Evolutionary conservation across 2,329 filamentous ascomycete species (phyloP), one percentile per base, ranked within the genome.

Genomic region (Arthrobotrys iridis): DNA sequence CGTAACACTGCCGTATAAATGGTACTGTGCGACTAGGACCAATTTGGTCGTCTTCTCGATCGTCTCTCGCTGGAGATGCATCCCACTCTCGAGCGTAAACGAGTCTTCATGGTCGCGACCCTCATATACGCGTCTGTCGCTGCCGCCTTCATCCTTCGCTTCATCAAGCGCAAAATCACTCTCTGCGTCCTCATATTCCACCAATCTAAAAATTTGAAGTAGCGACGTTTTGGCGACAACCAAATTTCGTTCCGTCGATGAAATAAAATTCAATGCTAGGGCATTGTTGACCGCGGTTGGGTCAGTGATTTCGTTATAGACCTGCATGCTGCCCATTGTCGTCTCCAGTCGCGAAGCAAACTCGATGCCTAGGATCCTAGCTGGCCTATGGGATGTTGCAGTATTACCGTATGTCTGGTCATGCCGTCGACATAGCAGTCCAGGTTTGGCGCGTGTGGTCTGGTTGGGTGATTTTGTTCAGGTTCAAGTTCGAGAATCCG

Each of bases 271-370:
- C 41, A 97, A 84, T 74, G 86, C 87, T 80, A 97, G 84, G 77
- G 93, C 92, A 84, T 97, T 91, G 80, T 93, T 93, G 83, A 98
- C 93, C 82, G 93, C 93, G 82, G 93, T 96, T 64, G 95, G 93
- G 85, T 94, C 91, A 82, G 93, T 89, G 82, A 99, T 87, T 86
- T 99, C 95, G 81, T 93, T 93, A 84, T 98, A 98, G 86, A 79
- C 72, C 60, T 76, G 72, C 72, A 76, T 76, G 64, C 59, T 68
- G 22, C 58, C 59, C 50, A 52, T 68, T 30, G 45, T 37, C 48
- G 43, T 18, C 2, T 55, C 8, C 7, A 43, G 11, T 48, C 26
- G 30, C 37, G 26, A 58, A 35, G 18, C 6, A 4, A 20, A 57
- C 4, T n/a, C 28, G 33, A 24, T 37, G 8, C 33, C 11, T 33